Conservation (phyloP, 495 filamentous ascomycete species). For the Neurospora pannonica region DNA sequence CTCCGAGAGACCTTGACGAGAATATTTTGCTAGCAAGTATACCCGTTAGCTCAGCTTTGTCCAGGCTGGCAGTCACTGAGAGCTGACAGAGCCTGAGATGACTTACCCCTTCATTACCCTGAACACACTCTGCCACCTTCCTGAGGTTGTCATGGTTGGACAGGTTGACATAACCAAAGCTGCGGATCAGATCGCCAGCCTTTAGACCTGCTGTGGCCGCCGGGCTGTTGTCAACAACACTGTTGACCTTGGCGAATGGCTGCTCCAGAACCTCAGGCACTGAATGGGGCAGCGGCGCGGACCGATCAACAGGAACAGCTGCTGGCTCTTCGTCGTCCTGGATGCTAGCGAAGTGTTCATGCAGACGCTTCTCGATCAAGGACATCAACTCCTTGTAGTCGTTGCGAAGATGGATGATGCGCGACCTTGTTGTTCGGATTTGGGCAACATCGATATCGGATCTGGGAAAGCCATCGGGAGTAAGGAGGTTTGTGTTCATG, state of each 20-base stretch:
- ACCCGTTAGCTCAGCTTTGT: constrained; percentile 2
- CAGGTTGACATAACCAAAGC: constrained; percentile 74
- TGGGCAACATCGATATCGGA: constrained; percentile 93
- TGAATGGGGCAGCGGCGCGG: constrained; percentile 20
- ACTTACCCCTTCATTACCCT: constrained; percentile 84
- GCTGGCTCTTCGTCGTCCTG: constrained; percentile 25
- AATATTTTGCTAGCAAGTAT: constrained; percentile 47
- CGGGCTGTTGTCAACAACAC: constrained; percentile 67
- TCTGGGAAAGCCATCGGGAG: constrained; percentile 86
- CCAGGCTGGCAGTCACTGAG: background rate
- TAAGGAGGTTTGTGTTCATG: constrained; percentile 84
- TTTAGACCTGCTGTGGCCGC: constrained; percentile 76
- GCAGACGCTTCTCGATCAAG: constrained; percentile 69
- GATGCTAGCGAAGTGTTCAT: constrained; percentile 61
- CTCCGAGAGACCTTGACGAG: constrained; percentile 59
- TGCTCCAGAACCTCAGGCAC: constrained; percentile 42
- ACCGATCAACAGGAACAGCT: background rate
- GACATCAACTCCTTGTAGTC: constrained; percentile 88
- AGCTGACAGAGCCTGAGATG: background rate
- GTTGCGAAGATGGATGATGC: constrained; percentile 82
- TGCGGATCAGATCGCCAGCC: constrained; percentile 70
- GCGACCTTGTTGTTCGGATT: constrained; percentile 81
- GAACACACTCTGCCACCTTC: constrained; percentile 76
- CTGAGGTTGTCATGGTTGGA: constrained; percentile 77
- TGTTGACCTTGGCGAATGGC: constrained; percentile 88